These are phyloP conservation scores for Orbilia blumenaviensis DNA, from an alignment of 2,329 filamentous ascomycete species.

Conservation along the genomic window DNA sequence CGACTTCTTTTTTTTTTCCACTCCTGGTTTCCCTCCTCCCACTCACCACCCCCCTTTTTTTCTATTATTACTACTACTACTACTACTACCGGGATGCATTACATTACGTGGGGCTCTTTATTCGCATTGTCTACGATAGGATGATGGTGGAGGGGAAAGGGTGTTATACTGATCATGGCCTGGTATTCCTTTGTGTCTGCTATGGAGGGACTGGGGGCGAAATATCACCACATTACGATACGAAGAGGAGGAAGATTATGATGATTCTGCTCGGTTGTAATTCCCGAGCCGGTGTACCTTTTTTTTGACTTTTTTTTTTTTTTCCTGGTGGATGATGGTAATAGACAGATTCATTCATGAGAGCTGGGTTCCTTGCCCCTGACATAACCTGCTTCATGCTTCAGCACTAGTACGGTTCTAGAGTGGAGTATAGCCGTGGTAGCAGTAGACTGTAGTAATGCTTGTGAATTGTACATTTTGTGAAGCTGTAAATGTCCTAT, in stretches of 20 bases:
- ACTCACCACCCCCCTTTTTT: neutral
- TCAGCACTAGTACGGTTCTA: too few species aligned
- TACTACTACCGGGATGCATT: neutral
- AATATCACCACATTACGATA: slow-evolving; percentile 34
- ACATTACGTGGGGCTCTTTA: slow-evolving; percentile 11
- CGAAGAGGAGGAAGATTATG: neutral
- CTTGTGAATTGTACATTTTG: neutral
- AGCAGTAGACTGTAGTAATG: too few species aligned
- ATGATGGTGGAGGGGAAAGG: neutral
- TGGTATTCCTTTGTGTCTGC: slow-evolving; percentile 5
- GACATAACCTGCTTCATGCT: too few species aligned
- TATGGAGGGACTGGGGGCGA: slow-evolving; percentile 11
- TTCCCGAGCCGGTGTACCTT: slow-evolving; percentile 17
- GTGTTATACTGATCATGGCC: neutral
- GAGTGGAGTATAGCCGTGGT: too few species aligned
- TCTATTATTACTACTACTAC: slow-evolving; percentile 16
- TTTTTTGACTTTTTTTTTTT: slow-evolving; percentile 19
- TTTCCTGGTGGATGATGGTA: slow-evolving; percentile 19
- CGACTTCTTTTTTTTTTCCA: slow-evolving; percentile 24
- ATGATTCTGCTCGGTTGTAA: neutral
- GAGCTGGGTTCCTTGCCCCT: too few species aligned
- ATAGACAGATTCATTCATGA: slow-evolving; percentile 41
- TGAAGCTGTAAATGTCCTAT: neutral
- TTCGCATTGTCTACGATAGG: slow-evolving; percentile 6
- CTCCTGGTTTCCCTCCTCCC: neutral